Percentiles rank a stretch among this genome's conserved stretches.
These are phyloP conservation scores for Microsporum ferrugineum DNA, from an alignment of 2,329 filamentous ascomycete genomes.

Conservation along the genomic window DNA sequence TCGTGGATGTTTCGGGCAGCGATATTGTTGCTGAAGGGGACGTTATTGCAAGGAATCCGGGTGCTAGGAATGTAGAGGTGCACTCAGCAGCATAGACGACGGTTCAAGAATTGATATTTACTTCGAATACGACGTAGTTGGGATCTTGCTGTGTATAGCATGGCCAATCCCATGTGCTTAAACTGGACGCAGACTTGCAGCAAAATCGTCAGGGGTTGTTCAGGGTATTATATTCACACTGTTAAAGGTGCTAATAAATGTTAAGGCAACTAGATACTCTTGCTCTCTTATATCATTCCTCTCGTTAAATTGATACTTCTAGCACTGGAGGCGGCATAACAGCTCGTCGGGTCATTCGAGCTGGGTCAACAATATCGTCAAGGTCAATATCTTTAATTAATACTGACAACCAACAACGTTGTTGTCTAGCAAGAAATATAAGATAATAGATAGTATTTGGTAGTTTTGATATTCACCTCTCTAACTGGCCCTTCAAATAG, in stretches of 20 bases:
- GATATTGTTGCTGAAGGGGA: background rate
- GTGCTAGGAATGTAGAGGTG: background rate
- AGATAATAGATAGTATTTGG: background rate
- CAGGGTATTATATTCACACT: background rate
- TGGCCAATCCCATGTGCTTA: too few species aligned
- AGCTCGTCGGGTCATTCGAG: too few species aligned
- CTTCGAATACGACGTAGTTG: background rate
- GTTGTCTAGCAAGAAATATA: background rate
- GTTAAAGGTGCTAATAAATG: background rate
- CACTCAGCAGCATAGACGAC: background rate
- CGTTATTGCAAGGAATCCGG: background rate
- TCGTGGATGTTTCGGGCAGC: slow-evolving; percentile 21
- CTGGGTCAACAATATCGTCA: background rate
- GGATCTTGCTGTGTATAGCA: too few species aligned
- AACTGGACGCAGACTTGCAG: too few species aligned
- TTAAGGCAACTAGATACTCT: too few species aligned
- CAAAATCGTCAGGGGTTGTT: background rate
- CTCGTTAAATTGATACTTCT: too few species aligned
- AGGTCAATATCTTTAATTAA: background rate
- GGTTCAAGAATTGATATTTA: background rate
- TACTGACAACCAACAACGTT: background rate
- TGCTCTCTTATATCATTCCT: too few species aligned
- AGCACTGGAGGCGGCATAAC: too few species aligned
- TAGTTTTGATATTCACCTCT: background rate
- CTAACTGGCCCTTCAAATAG: background rate